Base-by-base conservation (phyloP, 2,329 filamentous ascomycete species). In the Penicillium brasilianum region DNA sequence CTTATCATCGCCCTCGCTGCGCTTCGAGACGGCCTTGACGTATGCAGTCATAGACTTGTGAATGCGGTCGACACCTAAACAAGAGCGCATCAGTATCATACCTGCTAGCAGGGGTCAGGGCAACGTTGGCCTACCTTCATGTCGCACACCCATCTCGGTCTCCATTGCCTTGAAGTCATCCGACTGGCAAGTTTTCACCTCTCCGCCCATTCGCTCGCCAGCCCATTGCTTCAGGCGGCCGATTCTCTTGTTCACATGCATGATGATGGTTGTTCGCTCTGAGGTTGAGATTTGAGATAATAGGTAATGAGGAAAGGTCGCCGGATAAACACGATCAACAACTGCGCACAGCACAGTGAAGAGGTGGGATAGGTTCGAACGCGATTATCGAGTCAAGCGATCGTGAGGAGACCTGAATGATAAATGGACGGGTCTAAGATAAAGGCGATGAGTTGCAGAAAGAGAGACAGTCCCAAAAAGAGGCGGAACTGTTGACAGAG, bases 201-300 rank as follows among this genome's bases (percentile, higher is more conserved):
- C 93, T 67, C 87, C 87, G 71, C 94, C 94, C 91, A 98, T 97
- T 80, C 93, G 92, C 82, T 98, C 94, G 69, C 92, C 92, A 39
- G 93, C 92, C 94, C 94, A 98, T 89, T 98, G 94, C 83, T 94
- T 96, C 83, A 96, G 89, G 74, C 94, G 90, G 80, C 93, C 94
- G 76, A 98, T 88, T 77, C 96, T 97, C 84, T 96, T 97, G 79
- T 87, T 88, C 77, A 88, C 82, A 71, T 87, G 86, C 84, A 86
- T 87, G 36, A 60, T 80, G 72, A 54, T 59, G 64, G 4, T 37
- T 36, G 44, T 25, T 57, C 22, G 20, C 37, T 60, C 37, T 48
- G 51, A 49, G 50, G 20, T 54, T 39, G 30, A 34, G 30, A 58
- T 28, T 9, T 14, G 18, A 36, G 20, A 22, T 22, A 11, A 10